Evolutionary conservation across 179 eudicot genomes (phyloP), one percentile per base, ranked within the genome.

Genomic region (Beta macrorhiza): DNA sequence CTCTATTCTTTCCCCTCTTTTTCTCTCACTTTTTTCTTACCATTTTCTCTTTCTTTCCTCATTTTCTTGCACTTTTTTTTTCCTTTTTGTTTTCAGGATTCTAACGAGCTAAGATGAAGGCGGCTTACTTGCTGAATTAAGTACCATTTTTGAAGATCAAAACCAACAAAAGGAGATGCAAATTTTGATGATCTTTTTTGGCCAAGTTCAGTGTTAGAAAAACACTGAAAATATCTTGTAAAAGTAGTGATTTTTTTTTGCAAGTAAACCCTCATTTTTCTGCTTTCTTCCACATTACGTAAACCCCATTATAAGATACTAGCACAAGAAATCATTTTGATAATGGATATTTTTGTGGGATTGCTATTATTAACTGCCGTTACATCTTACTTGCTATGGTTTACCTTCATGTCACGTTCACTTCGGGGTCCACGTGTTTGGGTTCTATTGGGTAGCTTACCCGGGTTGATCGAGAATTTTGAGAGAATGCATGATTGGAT

Each of bases 401-500:
- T 95, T 91, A 89, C 94, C 65, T 95, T 89, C 93, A 91, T 95
- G 69, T 95, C 98, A 19, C 88, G 93, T 72, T 77, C 90, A 9
- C 81, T 95, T 10, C 90, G 87, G 83, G 98, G 98, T 67, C 98
- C 98, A 55, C 92, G 96, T 55, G 98, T 95, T 72, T 95, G 97
- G 97, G 97, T 97, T 55, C 52, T 95, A 57, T 58, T 95, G 80
- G 98, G 98, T 75, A 93, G 97, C 67, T 84, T 95, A 5, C 98
- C 97, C 17, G 97, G 97, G 32, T 78, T 95, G 71, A 81, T 95
- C 82, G 91, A 93, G 85, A 95, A 95, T 78, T 85, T 87, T 32
- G 94, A 93, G 9, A 88, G 93, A 9, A 81, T 95, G 93, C 98
- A 95, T 59, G 98, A 95, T 14, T 95, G 98, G 98, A 95, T 95